Evolutionary conservation across 306 rosid species (phyloP), one percentile per base, ranked within the genome.

Genomic region (Cucurbita maxima): DNA sequence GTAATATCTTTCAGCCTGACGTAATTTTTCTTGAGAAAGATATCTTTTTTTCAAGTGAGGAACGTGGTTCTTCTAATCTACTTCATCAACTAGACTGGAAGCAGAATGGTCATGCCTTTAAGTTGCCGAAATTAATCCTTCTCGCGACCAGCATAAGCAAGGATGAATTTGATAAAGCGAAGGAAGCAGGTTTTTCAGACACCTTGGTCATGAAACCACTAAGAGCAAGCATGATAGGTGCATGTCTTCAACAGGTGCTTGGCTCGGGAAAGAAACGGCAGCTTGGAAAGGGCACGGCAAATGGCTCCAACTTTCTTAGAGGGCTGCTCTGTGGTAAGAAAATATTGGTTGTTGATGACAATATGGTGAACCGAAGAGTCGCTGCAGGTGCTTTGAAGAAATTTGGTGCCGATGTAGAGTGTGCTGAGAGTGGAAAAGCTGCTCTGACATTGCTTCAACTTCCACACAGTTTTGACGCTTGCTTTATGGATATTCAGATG

Each of bases 401-500:
- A 71, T 94, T 90, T 60, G 97, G 95, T 47, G 99, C 99, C 52
- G 79, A 79, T 48, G 99, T 89, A 6, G 87, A 79, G 71, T 94
- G 99, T 56, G 97, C 75, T 1, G 97, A 84, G 40, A 90, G 99
- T 20, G 99, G 99, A 55, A 86, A 90, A 85, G 83, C 84, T 68
- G 97, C 99, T 22, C 96, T 94, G 76, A 80, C 76, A 4, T 75
- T 86, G 88, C 97, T 94, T 85, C 81, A 89, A 64, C 73, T 88
- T 30, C 99, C 99, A 18, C 96, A 94, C 75, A 52, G 71, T 61
- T 91, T 94, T 72, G 96, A 94, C 81, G 99, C 99, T 19, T 94
- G 99, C 83, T 94, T 94, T 85, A 94, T 94, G 98, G 98, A 94
- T 77, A 90, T 94, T 78, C 98, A 94, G 75, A 94, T 94, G 98